Evolutionary conservation across 805 yeast species (phyloP), one percentile per base, ranked within the genome.

Genomic region (Myxozyma melibiosi): DNA sequence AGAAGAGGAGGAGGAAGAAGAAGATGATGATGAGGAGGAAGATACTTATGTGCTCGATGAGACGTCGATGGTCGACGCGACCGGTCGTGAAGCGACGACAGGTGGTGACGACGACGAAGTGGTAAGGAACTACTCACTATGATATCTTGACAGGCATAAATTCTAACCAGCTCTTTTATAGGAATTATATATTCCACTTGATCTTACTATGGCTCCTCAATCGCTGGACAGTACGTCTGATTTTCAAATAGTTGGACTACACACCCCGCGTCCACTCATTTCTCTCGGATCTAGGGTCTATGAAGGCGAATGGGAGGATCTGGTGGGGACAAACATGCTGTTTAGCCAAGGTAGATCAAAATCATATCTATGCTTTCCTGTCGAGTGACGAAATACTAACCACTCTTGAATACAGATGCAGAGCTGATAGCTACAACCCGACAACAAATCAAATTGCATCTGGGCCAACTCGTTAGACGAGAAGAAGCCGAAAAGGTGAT

Each of bases 231-330:
- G 34, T 14, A 28, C 27, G 5, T 11, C 53, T 14, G 53, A 43
- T 14, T 47, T 52, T 24, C 53, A 58, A 34, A 43, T 55, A n/a
- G 33, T 47, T 11, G 31, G 48, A 24, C 33, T 60, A 40, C 61
- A 60, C 28, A 51, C 61, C 1, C 24, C 25, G 9, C 37, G 43
- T 3, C 64, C 64, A 7, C 50, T 60, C 24, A 33, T 60, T 1
- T 47, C 64, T 3, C 28, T 60, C 6, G 64, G 64, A 16, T 30
- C 63, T 13, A 34, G 48, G 14, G 58, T 58, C 4, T 60, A 60
- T 34, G 64, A 55, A 41, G 64, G 62, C n/a, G 51, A 38, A 33
- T 60, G 64, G 64, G 56, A 60, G 24, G 51, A 53, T 37, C 25
- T 53, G 16, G 44, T 58, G 4, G 64, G 64, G 14, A 60, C 64